phyloP scores from a whole-genome alignment of 257 asterid species.

The Ophiorrhiza pumila region DNA sequence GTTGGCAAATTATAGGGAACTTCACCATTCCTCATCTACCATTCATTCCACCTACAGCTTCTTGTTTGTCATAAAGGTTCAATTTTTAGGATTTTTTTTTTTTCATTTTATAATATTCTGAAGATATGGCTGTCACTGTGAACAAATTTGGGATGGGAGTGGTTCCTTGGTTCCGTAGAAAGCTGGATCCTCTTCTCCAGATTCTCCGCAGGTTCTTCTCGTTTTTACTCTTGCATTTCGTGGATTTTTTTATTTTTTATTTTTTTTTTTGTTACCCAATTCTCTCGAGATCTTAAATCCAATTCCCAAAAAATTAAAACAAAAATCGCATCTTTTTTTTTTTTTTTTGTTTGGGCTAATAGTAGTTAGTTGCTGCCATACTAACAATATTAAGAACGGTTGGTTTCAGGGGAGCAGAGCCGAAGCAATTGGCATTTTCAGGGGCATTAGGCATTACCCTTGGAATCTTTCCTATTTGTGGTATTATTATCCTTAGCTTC shows the following conservation, averaged over 20 bases:
- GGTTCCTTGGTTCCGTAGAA: constrained; percentile 53
- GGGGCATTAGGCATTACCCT: constrained; percentile 78
- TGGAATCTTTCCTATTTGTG: constrained; percentile 86
- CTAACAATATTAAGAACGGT: neutral
- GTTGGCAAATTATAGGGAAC: too few species aligned
- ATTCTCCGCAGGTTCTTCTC: constrained; percentile 66
- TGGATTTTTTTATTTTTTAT: neutral
- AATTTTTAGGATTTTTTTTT: too few species aligned
- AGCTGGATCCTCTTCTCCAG: constrained; percentile 77
- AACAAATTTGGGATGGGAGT: constrained; percentile 39
- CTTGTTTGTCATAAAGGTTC: too few species aligned
- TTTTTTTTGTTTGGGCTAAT: neutral
- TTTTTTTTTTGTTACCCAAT: too few species aligned
- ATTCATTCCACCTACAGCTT: too few species aligned
- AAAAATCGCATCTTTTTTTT: neutral
- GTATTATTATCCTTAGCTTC: constrained; percentile 31
- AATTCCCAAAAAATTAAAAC: too few species aligned
- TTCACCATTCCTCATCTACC: too few species aligned
- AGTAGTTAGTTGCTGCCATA: neutral
- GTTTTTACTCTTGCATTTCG: neutral
- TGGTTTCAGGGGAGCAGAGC: constrained; percentile 74
- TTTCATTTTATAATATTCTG: too few species aligned
- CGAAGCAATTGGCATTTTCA: constrained; percentile 86
- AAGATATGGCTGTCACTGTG: constrained; percentile 18
- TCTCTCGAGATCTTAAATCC: neutral